Base-by-base conservation (phyloP, 331 rosid species). In the Prunus yedoensis region DNA sequence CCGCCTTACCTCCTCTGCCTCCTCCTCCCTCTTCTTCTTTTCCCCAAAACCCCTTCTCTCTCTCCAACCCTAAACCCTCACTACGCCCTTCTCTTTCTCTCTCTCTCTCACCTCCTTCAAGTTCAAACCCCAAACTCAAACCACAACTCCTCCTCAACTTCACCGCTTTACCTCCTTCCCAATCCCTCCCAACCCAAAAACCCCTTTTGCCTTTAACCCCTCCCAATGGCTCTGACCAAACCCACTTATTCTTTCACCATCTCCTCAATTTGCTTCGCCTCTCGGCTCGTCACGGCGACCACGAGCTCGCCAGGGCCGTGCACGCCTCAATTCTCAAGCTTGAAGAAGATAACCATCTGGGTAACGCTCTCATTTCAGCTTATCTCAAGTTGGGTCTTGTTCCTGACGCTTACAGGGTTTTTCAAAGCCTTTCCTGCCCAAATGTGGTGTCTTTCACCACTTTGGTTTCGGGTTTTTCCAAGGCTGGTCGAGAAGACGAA, bases 381-480 rank as follows among this genome's bases (percentile, higher is more conserved):
- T 91, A 93, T 73, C 47, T 89, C 79, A 84, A 78, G 62, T 79
- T 88, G 54, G 81, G 85, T 15, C 85, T 93, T 60, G 73, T 86
- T 20, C 51, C 80, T 46, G 85, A 91, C 51, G 98, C 98, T 12
- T 67, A 78, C 57, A 46, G 52, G 54, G 80, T 88, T 15, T 89
- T 93, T 61, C 66, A 62, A 64, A 78, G 83, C 28, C 90, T 91
- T 63, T 43, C 85, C 10, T 74, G 77, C 74, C 94, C 93, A 9
- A 84, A 79, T 78, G 83, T 90, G 7, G 87, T 86, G 71, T 86
- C 96, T 15, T 88, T 77, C 76, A 83, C 98, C 0, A 30, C 93
- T 5, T 70, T 94, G 74, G 84, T 94, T 60, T 94, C 98, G 50
- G 88, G 84, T 8, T 85, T 94, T 58, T 85, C 97, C 43, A 90